phyloP scores from a whole-genome alignment of 2,329 filamentous ascomycete genomes.

The Aspergillus sp. region DNA sequence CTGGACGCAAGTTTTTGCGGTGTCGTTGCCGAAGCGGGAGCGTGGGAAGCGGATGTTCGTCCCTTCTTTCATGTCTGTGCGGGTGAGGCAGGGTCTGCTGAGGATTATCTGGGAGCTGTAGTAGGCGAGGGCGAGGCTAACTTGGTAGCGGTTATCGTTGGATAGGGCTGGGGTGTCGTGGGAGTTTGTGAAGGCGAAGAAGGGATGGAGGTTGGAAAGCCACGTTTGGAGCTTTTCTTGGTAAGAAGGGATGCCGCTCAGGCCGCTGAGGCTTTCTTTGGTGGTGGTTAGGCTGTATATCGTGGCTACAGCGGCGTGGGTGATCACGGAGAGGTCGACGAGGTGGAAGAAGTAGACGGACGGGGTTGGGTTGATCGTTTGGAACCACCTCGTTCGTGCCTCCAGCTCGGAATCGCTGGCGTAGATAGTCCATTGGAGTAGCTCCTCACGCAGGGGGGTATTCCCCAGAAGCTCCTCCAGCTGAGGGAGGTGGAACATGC shows the following conservation, averaged over 20 bases:
- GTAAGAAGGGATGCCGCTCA: not conserved
- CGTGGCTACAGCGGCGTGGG: not conserved
- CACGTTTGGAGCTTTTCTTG: not conserved
- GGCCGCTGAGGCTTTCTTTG: not conserved
- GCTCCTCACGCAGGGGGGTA: not conserved
- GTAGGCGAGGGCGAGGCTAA: not conserved
- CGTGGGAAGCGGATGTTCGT: not conserved
- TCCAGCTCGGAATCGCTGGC: not conserved
- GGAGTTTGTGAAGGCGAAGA: not conserved
- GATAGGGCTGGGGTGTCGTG: not conserved
- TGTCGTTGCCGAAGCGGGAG: slow-evolving; percentile 1
- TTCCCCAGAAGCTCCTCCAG: slow-evolving; percentile 10
- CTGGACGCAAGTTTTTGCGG: not conserved
- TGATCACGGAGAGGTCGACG: slow-evolving; percentile 1
- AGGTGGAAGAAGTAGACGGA: slow-evolving; percentile 2
- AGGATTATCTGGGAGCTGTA: slow-evolving; percentile 6
- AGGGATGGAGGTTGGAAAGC: not conserved
- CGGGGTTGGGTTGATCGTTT: not conserved
- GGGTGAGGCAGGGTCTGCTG: slow-evolving; percentile 3
- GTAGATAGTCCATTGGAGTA: not conserved
- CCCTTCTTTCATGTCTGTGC: not conserved
- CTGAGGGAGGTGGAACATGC: slow-evolving; percentile 24
- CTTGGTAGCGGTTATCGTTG: not conserved
- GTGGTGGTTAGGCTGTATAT: not conserved
- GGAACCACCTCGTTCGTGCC: not conserved